Percentiles rank a stretch among this genome's conserved stretches.
phyloP scores from a whole-genome alignment of 2,329 filamentous ascomycete species.

The Aspergillus sp. region DNA sequence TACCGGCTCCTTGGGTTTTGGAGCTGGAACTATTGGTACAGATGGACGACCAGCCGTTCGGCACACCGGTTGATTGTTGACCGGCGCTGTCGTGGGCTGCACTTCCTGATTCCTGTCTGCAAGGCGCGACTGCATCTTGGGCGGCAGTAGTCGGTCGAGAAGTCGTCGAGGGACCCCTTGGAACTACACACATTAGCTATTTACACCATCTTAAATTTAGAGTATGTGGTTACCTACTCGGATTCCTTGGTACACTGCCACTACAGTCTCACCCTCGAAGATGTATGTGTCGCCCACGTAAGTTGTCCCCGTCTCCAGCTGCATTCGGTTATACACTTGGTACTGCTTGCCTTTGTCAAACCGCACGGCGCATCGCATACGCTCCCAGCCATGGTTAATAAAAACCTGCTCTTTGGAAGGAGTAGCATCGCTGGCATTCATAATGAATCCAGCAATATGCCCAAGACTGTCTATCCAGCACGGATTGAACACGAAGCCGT shows the following conservation, averaged over 20 bases:
- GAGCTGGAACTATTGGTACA: neutral
- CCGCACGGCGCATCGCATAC: constrained; percentile 57
- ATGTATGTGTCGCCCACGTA: constrained; percentile 62
- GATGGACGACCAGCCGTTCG: neutral
- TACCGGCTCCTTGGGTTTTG: neutral
- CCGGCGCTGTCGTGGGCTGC: neutral
- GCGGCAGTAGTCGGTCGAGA: constrained; percentile 8
- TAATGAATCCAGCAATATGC: constrained; percentile 61
- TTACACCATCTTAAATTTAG: neutral
- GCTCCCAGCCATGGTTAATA: constrained; percentile 64
- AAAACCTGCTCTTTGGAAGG: constrained; percentile 62
- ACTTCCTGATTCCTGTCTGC: neutral
- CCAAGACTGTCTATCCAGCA: constrained; percentile 62
- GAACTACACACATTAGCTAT: neutral
- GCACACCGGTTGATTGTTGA: neutral
- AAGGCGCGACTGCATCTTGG: neutral
- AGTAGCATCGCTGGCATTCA: constrained; percentile 60
- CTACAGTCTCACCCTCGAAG: constrained; percentile 59
- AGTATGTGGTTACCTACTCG: neutral
- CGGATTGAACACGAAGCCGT: constrained; percentile 60
- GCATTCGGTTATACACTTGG: constrained; percentile 63
- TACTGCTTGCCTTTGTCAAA: constrained; percentile 56
- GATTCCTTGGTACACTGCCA: constrained; percentile 46
- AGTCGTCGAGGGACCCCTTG: constrained; percentile 11
- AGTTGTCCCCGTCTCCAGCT: constrained; percentile 52